Evolutionary conservation across 768 basidiomycete species (phyloP), one percentile per base, ranked within the genome.

Genomic region (Punctularia strigosozonata): DNA sequence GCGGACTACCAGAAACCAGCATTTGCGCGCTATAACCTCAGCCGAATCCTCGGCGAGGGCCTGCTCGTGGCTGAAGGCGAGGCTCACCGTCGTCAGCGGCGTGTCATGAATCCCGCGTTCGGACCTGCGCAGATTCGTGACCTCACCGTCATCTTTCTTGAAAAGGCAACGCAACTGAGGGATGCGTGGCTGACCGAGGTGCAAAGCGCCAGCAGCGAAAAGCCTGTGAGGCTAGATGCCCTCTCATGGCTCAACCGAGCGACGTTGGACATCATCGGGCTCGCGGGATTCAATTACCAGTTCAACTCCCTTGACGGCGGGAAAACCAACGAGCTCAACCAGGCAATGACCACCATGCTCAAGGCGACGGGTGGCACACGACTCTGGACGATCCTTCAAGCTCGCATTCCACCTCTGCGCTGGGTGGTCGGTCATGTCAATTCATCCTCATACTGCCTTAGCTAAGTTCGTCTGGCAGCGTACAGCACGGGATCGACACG

Each of bases 91-190:
- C n/a, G n/a, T n/a, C 28, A 42, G 50, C 46, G 55, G 37, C 46
- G 45, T 13, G 50, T 60, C 15, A 56, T 64, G 59, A 81, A 80
- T 44, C 78, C 79, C 10, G 77, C 78, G 0, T 83, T 83, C 46
- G 75, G 78, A 1, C 63, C 65, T 2, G 55, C 65, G 1, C 77
- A 79, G 46, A 66, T 80, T 26, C 62, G 77, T 2, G 71, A 70
- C 30, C 49, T 80, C 8, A 75, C 75, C 0, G 63, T 62, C 12
- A 70, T 73, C 12, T 79, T 81, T 43, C 46, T 75, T 3, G 64
- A 68, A 2, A 80, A 78, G 51, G 58, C 78, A 2, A 14, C 43
- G 2, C 26, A 51, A 52, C 47, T 55, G 12, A 42, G 47, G 7
- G 45, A 48, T 28, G 35, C 47, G 0, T 50, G 52, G 54, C 15